Conservation (phyloP, 768 basidiomycete species). For the Cytidiella melzeri region DNA sequence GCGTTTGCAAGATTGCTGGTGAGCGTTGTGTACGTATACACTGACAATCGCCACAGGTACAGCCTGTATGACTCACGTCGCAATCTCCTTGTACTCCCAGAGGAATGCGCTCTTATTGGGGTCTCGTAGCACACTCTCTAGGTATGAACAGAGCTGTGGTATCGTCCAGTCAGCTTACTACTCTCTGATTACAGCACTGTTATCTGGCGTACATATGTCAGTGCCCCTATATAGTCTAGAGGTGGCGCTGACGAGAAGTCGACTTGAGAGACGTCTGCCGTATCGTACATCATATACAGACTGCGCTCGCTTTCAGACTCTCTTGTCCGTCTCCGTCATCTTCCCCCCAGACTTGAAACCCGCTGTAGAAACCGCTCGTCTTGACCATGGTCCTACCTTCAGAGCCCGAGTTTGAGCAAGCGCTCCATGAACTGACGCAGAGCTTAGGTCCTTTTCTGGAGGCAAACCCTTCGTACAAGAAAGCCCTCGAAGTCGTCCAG, state of each 20-base stretch:
- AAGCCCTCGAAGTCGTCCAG: conserved; percentile 58
- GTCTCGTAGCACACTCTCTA: too few species aligned
- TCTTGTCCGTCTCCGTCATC: background rate
- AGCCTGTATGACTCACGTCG: background rate
- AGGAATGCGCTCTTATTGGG: too few species aligned
- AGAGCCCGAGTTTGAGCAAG: conserved; percentile 71
- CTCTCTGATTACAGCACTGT: too few species aligned
- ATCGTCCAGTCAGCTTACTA: background rate
- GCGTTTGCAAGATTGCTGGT: background rate
- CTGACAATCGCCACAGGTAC: background rate
- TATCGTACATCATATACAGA: background rate
- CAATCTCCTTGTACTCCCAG: too few species aligned
- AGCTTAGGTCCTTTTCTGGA: conserved; percentile 61
- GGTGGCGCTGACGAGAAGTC: background rate
- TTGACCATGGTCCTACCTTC: conserved; percentile 27
- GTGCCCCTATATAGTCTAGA: too few species aligned
- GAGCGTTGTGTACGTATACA: background rate
- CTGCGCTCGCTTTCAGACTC: too few species aligned
- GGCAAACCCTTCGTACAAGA: conserved; percentile 61
- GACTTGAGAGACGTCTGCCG: background rate
- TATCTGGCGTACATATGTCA: too few species aligned
- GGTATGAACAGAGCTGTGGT: background rate
- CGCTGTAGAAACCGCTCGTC: background rate
- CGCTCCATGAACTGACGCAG: conserved; percentile 56
- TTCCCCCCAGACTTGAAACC: background rate